Percentiles rank a stretch among this genome's conserved stretches.
These are phyloP conservation scores for Entophlyctis luteolus DNA, from an alignment of 192 early-diverging fungal species.

Conservation along the genomic window DNA sequence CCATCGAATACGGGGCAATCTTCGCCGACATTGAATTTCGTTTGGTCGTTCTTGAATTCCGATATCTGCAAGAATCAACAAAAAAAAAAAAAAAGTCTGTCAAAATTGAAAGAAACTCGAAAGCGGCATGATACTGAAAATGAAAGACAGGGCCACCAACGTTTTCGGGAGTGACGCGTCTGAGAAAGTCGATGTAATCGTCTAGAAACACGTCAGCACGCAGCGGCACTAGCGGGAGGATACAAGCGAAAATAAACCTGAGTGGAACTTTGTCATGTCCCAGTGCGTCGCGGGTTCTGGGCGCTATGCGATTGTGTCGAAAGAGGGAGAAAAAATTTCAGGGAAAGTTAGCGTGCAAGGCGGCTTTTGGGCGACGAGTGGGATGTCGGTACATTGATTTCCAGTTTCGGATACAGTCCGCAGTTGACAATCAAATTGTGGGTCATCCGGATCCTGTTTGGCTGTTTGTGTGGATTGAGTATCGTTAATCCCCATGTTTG, in stretches of 20 bases:
- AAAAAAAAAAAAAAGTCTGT: too few species aligned
- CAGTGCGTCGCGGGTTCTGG: slow-evolving; percentile 80
- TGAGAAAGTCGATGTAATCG: slow-evolving; percentile 94
- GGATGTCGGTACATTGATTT: slow-evolving; percentile 53
- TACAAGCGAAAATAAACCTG: slow-evolving; percentile 27
- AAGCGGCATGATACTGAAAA: not conserved
- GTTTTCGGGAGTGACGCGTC: slow-evolving; percentile 58
- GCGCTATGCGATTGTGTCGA: too few species aligned
- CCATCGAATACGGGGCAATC: slow-evolving; percentile 98
- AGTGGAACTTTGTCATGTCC: slow-evolving; percentile 92
- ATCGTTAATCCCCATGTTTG: too few species aligned
- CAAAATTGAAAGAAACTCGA: too few species aligned
- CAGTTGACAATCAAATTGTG: slow-evolving; percentile 93
- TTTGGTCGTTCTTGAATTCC: slow-evolving; percentile 40
- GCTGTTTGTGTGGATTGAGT: slow-evolving; percentile 55
- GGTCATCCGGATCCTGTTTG: slow-evolving; percentile 88
- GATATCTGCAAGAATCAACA: too few species aligned
- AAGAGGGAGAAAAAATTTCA: too few species aligned
- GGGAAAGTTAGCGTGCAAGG: too few species aligned
- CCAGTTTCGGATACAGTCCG: slow-evolving; percentile 85
- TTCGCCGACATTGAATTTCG: slow-evolving; percentile 83
- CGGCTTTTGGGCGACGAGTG: too few species aligned
- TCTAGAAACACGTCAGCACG: slow-evolving; percentile 34
- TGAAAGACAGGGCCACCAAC: slow-evolving; percentile 41
- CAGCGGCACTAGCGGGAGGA: not conserved